Evolutionary conservation across 306 rosid species (phyloP).

Genomic region (Arachis stenosperma): DNA sequence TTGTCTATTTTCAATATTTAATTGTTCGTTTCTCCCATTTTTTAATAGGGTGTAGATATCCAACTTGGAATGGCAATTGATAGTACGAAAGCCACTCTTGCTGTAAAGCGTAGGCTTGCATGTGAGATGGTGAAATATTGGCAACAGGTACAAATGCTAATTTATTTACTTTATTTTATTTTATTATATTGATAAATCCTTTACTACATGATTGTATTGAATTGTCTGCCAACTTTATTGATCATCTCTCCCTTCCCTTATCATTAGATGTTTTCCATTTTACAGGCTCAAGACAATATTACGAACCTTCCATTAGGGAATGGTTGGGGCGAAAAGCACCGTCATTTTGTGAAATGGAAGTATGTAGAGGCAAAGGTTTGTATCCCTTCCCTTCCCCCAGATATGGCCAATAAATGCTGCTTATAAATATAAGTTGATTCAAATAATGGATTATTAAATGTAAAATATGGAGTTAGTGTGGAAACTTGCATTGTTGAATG

Average conservation of each 20-base stretch:
- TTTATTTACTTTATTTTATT: neutral
- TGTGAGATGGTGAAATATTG: constrained; percentile 98
- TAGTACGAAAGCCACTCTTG: constrained; percentile 96
- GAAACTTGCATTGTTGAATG: constrained; percentile 4
- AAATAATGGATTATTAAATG: constrained; percentile 6
- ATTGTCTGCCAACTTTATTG: neutral
- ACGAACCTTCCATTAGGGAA: constrained; percentile 84
- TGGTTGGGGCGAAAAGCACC: constrained; percentile 98
- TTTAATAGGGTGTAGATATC: constrained; percentile 82
- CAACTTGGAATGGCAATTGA: constrained; percentile 98
- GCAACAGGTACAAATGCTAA: constrained; percentile 76
- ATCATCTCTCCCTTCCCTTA: neutral
- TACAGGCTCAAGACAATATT: constrained; percentile 96
- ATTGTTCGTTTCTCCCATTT: constrained; percentile 30
- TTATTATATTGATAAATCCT: neutral
- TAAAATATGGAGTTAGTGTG: constrained; percentile 15
- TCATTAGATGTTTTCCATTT: constrained; percentile 32
- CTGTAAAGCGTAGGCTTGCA: constrained; percentile 99
- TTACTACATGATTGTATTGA: constrained; percentile 1
- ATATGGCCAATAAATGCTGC: neutral
- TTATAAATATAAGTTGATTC: neutral
- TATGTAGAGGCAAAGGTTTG: constrained; percentile 88
- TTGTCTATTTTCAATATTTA: constrained; percentile 10
- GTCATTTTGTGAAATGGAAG: constrained; percentile 83
- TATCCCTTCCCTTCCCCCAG: constrained; percentile 8